phyloP scores from a whole-genome alignment of 2,329 filamentous ascomycete genomes.

The Curvularia sp. region DNA sequence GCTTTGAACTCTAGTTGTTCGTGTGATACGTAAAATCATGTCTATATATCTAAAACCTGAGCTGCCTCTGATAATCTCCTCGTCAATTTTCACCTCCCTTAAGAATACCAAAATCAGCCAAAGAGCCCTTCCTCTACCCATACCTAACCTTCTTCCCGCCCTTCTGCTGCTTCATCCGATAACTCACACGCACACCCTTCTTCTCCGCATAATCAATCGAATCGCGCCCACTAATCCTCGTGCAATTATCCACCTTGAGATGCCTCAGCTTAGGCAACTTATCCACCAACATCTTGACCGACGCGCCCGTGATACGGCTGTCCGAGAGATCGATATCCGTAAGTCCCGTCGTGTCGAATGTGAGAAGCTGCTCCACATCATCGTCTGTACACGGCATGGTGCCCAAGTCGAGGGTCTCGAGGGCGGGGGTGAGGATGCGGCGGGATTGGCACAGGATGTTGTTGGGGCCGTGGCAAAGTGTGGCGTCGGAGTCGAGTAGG shows the following conservation, averaged over 20 bases:
- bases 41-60: not conserved
- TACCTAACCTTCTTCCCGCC: conserved; percentile 26
- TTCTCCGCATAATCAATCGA: conserved; percentile 51
- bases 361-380: conserved; percentile 37
- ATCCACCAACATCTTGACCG: conserved; percentile 49
- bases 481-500: not conserved
- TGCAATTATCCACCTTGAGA: conserved; percentile 48
- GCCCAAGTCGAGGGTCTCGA: conserved; percentile 28
- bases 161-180: conserved; percentile 27
- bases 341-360: conserved; percentile 28
- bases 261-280: conserved; percentile 33
- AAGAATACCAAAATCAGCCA: not conserved
- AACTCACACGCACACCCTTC: conserved; percentile 41
- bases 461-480: conserved; percentile 9
- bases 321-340: conserved; percentile 45
- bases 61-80: too few relatives aligned
- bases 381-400: conserved; percentile 38
- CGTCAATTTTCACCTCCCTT: too few relatives aligned
- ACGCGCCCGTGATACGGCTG: conserved; percentile 51
- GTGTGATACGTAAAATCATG: not conserved
- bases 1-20: not conserved
- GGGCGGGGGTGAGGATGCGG: conserved; percentile 32
- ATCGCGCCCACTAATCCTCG: conserved; percentile 46
- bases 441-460: conserved; percentile 25
- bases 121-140: not conserved